Evolutionary conservation across 441 rosid genomes (phyloP).

Genomic region (Corymbia citriodora): DNA sequence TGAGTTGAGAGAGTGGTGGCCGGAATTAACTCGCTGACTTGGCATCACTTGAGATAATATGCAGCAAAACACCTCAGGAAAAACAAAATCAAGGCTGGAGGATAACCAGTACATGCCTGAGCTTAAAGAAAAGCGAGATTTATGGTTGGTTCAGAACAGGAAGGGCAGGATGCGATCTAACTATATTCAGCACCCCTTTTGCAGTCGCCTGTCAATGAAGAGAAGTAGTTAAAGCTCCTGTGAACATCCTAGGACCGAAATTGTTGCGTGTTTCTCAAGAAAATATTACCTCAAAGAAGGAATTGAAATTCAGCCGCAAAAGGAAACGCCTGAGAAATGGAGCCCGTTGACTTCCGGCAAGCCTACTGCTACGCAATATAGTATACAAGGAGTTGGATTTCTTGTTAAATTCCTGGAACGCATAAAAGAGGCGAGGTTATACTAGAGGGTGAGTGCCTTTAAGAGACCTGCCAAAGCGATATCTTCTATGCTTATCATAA

Average conservation of each 20-base stretch:
- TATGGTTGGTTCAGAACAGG: slow-evolving; percentile 37
- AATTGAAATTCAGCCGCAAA: slow-evolving; percentile 82
- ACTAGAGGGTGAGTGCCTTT: background rate
- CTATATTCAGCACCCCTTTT: slow-evolving; percentile 73
- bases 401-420: slow-evolving; percentile 82
- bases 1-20: background rate
- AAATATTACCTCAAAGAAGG: slow-evolving; percentile 73
- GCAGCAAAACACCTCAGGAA: background rate
- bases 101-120: background rate
- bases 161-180: slow-evolving; percentile 67
- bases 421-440: background rate
- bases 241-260: background rate
- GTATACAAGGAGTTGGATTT: slow-evolving; percentile 90
- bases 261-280: background rate
- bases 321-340: slow-evolving; percentile 97
- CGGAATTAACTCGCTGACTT: background rate
- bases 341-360: slow-evolving; percentile 95
- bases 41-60: background rate
- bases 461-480: background rate
- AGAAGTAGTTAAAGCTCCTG: background rate
- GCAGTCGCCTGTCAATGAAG: slow-evolving; percentile 62
- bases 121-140: background rate
- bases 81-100: background rate
- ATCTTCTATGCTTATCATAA: background rate
- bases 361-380: slow-evolving; percentile 86